Conservation (phyloP, 2,329 filamentous ascomycete species). For the Aspergillus viridinutans region DNA sequence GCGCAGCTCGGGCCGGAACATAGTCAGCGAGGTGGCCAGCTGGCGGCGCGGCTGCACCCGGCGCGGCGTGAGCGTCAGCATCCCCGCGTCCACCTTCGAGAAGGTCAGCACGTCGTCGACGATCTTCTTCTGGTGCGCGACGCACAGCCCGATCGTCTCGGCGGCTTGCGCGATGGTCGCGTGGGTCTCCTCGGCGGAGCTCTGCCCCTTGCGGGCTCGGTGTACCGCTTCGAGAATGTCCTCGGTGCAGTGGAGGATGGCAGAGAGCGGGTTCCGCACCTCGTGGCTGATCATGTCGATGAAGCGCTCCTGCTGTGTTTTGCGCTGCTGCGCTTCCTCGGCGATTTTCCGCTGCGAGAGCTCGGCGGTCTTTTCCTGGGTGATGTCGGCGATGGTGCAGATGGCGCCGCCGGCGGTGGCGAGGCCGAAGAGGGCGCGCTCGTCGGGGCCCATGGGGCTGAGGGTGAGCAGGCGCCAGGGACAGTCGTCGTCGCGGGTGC, state of each 20-base stretch:
- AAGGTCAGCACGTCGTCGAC: constrained; percentile 72
- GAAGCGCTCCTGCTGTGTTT: constrained; percentile 74
- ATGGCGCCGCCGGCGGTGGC: constrained; percentile 11
- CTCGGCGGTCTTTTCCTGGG: constrained; percentile 79
- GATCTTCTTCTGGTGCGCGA: constrained; percentile 74
- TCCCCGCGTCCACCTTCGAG: constrained; percentile 71
- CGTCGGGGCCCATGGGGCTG: constrained; percentile 6
- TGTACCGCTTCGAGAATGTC: constrained; percentile 29
- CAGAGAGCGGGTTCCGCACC: constrained; percentile 55
- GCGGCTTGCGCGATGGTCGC: constrained; percentile 65
- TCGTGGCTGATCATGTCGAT: constrained; percentile 66
- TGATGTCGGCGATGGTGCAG: constrained; percentile 71
- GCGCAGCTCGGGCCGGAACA: constrained; percentile 72
- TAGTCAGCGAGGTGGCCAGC: constrained; percentile 65
- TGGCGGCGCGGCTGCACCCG: constrained; percentile 64
- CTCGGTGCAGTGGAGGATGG: constrained; percentile 57
- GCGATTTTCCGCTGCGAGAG: constrained; percentile 72
- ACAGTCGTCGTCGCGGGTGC: constrained; percentile 8
- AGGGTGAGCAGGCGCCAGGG: constrained; percentile 20
- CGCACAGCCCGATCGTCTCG: constrained; percentile 72
- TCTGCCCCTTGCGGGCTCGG: neutral
- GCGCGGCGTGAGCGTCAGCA: constrained; percentile 68
- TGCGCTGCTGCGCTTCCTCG: constrained; percentile 76
- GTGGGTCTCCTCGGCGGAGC: constrained; percentile 38
- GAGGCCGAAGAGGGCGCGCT: constrained; percentile 10